Conservation (phyloP, 2,329 filamentous ascomycete genomes). For the Talaromyces sp. region DNA sequence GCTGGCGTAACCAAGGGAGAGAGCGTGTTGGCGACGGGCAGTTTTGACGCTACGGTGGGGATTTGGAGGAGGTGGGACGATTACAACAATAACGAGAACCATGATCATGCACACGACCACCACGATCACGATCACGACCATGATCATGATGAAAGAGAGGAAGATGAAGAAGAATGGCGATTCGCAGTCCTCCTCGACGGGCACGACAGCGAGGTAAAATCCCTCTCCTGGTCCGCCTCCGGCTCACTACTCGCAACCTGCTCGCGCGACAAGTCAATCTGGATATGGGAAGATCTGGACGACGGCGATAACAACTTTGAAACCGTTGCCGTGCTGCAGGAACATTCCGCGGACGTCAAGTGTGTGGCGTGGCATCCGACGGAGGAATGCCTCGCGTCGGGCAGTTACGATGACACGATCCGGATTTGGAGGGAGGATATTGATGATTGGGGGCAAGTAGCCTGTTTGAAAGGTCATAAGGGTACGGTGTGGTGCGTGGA, state of each 20-base stretch:
- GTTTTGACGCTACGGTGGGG: slow-evolving; percentile 89
- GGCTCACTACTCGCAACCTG: slow-evolving; percentile 85
- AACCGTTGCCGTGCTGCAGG: slow-evolving; percentile 88
- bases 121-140: neutral
- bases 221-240: slow-evolving; percentile 59
- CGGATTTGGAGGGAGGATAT: slow-evolving; percentile 84
- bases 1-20: slow-evolving; percentile 51
- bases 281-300: slow-evolving; percentile 94
- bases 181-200: slow-evolving; percentile 90
- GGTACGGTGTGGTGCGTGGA: slow-evolving; percentile 90
- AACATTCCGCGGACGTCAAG: slow-evolving; percentile 95
- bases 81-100: slow-evolving; percentile 29
- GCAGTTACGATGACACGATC: slow-evolving; percentile 92
- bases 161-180: slow-evolving; percentile 76
- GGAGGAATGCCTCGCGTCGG: slow-evolving; percentile 75
- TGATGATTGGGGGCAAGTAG: slow-evolving; percentile 91
- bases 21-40: slow-evolving; percentile 83
- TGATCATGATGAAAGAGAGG: slow-evolving; percentile 56
- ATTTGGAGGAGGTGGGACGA: slow-evolving; percentile 68
- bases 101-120: neutral
- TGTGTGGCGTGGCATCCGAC: slow-evolving; percentile 87
- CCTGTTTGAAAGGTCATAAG: slow-evolving; percentile 72
- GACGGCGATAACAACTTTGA: slow-evolving; percentile 93
- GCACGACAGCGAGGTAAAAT: slow-evolving; percentile 93
- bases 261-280: slow-evolving; percentile 87